Percentiles rank a stretch among this genome's conserved stretches.
phyloP scores from a whole-genome alignment of 2,329 filamentous ascomycete genomes.

The Scopulariopsis brevicaulis region DNA sequence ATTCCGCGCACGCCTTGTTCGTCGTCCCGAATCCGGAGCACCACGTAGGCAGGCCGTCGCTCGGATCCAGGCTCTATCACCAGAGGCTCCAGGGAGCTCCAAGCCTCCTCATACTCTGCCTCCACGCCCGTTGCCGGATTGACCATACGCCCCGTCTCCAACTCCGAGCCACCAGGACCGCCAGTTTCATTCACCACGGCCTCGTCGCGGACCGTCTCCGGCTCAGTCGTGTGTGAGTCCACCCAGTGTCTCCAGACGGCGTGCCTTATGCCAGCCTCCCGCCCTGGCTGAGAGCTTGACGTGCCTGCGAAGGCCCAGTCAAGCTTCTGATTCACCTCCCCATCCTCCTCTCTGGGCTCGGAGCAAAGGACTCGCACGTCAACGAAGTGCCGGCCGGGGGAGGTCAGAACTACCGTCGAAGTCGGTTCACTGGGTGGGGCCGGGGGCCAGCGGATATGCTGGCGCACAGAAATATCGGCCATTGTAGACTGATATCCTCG shows the following conservation, averaged over 20 bases:
- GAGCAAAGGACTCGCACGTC: conserved; percentile 43
- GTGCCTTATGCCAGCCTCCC: conserved; percentile 16
- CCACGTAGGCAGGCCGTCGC: not conserved
- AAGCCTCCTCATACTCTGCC: conserved; percentile 55
- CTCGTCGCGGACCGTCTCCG: conserved; percentile 34
- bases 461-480: conserved; percentile 42
- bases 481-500: conserved; percentile 12
- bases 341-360: conserved; percentile 8
- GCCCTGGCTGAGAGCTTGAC: conserved; percentile 20
- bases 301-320: conserved; percentile 58
- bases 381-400: conserved; percentile 42
- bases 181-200: conserved; percentile 39
- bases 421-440: conserved; percentile 45
- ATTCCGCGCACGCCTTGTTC: conserved; percentile 27
- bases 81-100: conserved; percentile 34
- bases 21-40: conserved; percentile 7
- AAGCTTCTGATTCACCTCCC: conserved; percentile 21
- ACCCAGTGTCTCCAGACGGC: conserved; percentile 48
- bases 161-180: conserved; percentile 16
- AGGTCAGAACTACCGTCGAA: conserved; percentile 52
- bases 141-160: conserved; percentile 49
- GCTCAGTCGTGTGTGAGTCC: conserved; percentile 34
- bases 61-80: not conserved
- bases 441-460: conserved; percentile 47
- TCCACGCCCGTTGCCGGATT: conserved; percentile 40